Evolutionary conservation across 108 stramenopile species (phyloP), one percentile per base, ranked within the genome.

Genomic region (Pseudonitzschia pungens): DNA sequence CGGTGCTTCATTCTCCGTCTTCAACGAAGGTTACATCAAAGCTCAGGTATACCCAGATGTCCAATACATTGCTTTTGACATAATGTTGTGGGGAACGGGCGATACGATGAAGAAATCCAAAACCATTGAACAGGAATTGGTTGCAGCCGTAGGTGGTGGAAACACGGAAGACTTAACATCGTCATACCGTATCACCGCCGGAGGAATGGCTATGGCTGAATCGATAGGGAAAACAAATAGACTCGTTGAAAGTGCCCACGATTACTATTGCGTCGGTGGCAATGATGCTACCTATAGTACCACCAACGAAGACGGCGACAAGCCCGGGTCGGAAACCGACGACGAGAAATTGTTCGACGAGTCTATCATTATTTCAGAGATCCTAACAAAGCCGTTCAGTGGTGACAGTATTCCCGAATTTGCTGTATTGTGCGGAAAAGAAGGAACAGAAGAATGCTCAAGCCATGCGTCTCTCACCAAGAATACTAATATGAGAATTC

Each of bases 1-100:
- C 59, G 58, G 21, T 64, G 33, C 20, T 58, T 79, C 83, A 21
- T 66, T 76, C 21, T 48, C 86, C 41, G 53, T 82, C 15, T 53
- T 89, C 66, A 55, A 78, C 24, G 84, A 89, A 53, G 91, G 91
- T 24, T 90, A 81, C 78, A 76, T 93, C 41, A 68, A 87, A 16
- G 85, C 65, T 21, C 84, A 84, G 36, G 70, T 72, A 15, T 84
- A 74, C 70, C 83, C 88, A 3, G 81, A 77, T 51, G 63, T 63
- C 9, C 78, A 85, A 22, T 89, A 92, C 65, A 70, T 76, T 75
- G 87, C 81, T 53, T 75, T 89, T 18, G 91, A 92, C 57, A 75
- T 88, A 57, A 75, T 80, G 21, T 42, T 78, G 26, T 80, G 76
- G 81, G 68, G 45, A 65, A 68, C 40, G 28, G 31, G 5, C 2